Base-by-base conservation (phyloP, 2,329 filamentous ascomycete genomes). In the Sporothrix phasma region DNA sequence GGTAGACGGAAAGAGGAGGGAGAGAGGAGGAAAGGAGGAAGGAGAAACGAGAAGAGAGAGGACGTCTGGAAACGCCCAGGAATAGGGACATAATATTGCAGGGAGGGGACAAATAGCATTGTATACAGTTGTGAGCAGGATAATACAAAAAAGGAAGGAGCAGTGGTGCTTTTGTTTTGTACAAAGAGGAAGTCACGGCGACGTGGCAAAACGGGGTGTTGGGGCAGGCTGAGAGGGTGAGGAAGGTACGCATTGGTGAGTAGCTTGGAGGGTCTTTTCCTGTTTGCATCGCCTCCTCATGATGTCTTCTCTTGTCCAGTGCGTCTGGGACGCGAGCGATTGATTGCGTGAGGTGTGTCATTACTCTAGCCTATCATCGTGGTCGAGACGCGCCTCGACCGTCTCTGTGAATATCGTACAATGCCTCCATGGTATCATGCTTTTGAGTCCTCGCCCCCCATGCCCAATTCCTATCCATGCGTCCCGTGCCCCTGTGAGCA, bases 351-450 rank as follows among this genome's bases (percentile, higher is more conserved):
- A 22, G 11, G 51, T 47, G 51, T 56, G 51, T 39, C 51, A 56
- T 56, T 56, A 56, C 39, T 56, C 2, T 56, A 51, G 26, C 47
- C 47, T 29, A 31, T 51, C 26, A 34, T 19, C 29, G 26, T 8
- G 2, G 26, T n/a, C 24, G 26, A 51, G 26, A 17, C 26, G 26
- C 6, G n/a, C 26, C 6, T 34, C 47, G 26, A 51, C 10, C n/a
- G 8, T 37, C 31, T 54, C 29, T 19, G 51, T 39, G 11, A 24
- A 56, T 59, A 59, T 59, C 56, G 56, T 59, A 59, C 56, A 59
- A 29, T 45, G 56, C 39, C 24, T 31, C 31, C 39, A 59, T 59
- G 56, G 56, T 59, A 59, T 59, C 56, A 45, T 59, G 24, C 26
- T 29, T 58, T 43, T 29, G 5, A 17, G 15, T 10, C 37, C 13